A percentile compares a stretch with the other conserved stretches of the same genome.
These are phyloP conservation scores for Vanderwaltozyma verrucispora DNA, from an alignment of 805 yeast genomes.

Conservation along the genomic window DNA sequence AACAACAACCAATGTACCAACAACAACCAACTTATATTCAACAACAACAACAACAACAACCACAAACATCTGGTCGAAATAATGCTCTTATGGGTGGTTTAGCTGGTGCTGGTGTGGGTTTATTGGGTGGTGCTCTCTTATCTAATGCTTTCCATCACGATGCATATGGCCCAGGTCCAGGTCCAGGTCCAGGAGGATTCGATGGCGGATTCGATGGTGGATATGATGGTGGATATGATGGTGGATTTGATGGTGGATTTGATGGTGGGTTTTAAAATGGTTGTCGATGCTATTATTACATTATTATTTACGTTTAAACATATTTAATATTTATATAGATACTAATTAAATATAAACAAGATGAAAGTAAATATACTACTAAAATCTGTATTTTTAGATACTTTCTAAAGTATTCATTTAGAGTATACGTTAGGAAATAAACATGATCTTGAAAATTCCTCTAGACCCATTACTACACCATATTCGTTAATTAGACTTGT, in stretches of 20 bases:
- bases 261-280: slow-evolving; percentile 13
- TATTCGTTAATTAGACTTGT: slow-evolving; percentile 15
- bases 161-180: slow-evolving; percentile 8
- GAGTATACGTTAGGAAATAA: slow-evolving; percentile 3
- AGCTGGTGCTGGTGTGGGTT: slow-evolving; percentile 46
- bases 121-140: slow-evolving; percentile 49
- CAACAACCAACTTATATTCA: slow-evolving; percentile 5
- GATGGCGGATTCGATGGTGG: slow-evolving; percentile 19
- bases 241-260: slow-evolving; percentile 16
- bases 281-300: not conserved
- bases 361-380: too few relatives aligned
- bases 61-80: slow-evolving; percentile 5
- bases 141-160: slow-evolving; percentile 31
- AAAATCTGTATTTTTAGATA: too few relatives aligned
- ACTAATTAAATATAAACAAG: too few relatives aligned
- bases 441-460: slow-evolving; percentile 9
- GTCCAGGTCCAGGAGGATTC: slow-evolving; percentile 13
- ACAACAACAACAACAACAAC: slow-evolving; percentile 24
- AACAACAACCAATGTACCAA: slow-evolving; percentile 13
- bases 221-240: slow-evolving; percentile 18
- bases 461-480: slow-evolving; percentile 14
- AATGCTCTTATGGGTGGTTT: slow-evolving; percentile 28
- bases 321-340: too few relatives aligned
- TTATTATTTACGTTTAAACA: too few relatives aligned
- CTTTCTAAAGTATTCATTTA: too few relatives aligned